These are phyloP conservation scores for Spatholobus suberectus DNA, from an alignment of 306 rosid species.

Conservation along the genomic window DNA sequence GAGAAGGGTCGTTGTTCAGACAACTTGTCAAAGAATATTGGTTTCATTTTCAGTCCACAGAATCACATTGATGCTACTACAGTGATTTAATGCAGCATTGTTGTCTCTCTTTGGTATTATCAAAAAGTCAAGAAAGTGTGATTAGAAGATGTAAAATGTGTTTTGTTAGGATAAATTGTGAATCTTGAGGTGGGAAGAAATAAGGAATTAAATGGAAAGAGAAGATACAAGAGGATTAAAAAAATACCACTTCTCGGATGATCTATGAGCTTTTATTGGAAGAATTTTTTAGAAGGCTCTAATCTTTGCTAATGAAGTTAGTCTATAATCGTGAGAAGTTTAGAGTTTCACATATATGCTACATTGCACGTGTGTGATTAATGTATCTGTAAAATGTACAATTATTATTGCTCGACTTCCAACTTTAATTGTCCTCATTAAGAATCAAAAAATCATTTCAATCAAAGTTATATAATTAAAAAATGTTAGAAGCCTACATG, in stretches of 20 bases:
- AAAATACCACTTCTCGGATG: neutral
- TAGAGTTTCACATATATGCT: neutral
- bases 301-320: neutral
- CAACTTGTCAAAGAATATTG: constrained; percentile 49
- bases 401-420: neutral
- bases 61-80: constrained; percentile 40
- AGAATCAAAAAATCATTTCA: too few relatives aligned
- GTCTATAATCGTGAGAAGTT: neutral
- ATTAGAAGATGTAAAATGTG: constrained; percentile 3
- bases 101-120: neutral
- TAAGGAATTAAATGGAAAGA: neutral
- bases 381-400: neutral
- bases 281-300: neutral
- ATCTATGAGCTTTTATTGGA: neutral
- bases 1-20: constrained; percentile 63
- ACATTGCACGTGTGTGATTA: neutral
- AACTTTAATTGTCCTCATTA: too few relatives aligned
- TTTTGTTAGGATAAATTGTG: neutral
- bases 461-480: neutral
- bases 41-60: neutral
- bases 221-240: neutral
- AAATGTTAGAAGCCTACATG: neutral
- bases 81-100: neutral
- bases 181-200: constrained; percentile 7
- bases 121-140: neutral